Percentiles rank a stretch among this genome's conserved stretches.
These are phyloP conservation scores for Coemansia sp. DNA, from an alignment of 192 early-diverging fungal genomes.

Conservation along the genomic window DNA sequence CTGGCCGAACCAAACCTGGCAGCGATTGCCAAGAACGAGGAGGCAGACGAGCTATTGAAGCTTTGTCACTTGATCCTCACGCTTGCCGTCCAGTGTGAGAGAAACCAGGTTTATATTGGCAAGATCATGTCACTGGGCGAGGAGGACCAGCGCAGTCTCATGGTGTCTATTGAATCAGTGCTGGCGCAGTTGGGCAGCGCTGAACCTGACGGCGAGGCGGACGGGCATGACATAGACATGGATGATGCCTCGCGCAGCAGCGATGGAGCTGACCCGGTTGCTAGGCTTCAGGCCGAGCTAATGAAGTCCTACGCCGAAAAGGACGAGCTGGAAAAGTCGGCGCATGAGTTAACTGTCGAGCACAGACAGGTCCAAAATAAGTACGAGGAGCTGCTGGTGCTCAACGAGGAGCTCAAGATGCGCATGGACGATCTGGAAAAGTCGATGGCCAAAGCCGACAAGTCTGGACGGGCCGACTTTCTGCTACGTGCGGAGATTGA, in stretches of 20 bases:
- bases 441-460: conserved; percentile 66
- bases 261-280: conserved; percentile 44
- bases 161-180: conserved; percentile 83
- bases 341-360: conserved; percentile 55
- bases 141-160: conserved; percentile 78
- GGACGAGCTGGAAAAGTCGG: conserved; percentile 60
- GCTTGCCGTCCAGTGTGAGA: conserved; percentile 82
- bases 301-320: conserved; percentile 59
- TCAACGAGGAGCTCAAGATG: conserved; percentile 70
- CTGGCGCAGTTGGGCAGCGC: conserved; percentile 47
- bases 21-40: conserved; percentile 78
- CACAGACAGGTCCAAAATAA: conserved; percentile 54
- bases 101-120: conserved; percentile 82
- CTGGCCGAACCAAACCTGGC: conserved; percentile 76
- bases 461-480: conserved; percentile 82
- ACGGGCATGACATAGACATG: conserved; percentile 45
- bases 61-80: conserved; percentile 82
- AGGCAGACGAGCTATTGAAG: conserved; percentile 70
- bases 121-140: conserved; percentile 76
- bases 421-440: conserved; percentile 80
- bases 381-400: conserved; percentile 69
- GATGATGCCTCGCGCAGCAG: conserved; percentile 25
- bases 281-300: conserved; percentile 55
- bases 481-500: conserved; percentile 85
- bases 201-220: conserved; percentile 38